phyloP scores from a whole-genome alignment of 106 monocot genomes.

The Narthecium ossifragum region DNA sequence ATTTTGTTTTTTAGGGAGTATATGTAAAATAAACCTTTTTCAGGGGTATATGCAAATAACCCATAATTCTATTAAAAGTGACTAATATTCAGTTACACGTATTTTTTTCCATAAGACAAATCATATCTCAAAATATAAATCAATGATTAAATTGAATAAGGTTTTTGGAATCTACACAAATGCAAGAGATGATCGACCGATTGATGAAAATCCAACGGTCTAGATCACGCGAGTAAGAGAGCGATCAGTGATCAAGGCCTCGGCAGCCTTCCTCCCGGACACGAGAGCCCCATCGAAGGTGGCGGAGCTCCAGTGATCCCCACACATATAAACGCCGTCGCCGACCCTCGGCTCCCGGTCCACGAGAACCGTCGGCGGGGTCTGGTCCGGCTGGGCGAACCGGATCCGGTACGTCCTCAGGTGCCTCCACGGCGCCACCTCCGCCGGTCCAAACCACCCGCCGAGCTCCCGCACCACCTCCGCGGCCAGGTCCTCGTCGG shows the following conservation, averaged over 20 bases:
- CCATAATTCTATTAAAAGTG: too few relatives aligned
- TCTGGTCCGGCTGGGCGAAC: constrained; percentile 92
- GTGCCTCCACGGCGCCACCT: constrained; percentile 58
- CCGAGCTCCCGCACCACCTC: constrained; percentile 58
- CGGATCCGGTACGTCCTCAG: constrained; percentile 77
- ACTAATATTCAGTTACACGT: too few relatives aligned
- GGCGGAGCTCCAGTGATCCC: constrained; percentile 71
- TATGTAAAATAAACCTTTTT: too few relatives aligned
- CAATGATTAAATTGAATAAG: too few relatives aligned
- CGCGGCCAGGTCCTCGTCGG: constrained; percentile 50
- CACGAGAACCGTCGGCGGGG: constrained; percentile 60
- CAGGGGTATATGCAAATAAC: too few relatives aligned
- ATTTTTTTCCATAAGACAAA: too few relatives aligned
- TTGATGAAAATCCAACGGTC: not conserved
- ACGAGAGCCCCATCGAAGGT: constrained; percentile 92
- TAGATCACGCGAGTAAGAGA: not conserved
- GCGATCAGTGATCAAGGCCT: constrained; percentile 45
- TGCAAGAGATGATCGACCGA: too few relatives aligned
- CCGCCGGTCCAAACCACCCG: constrained; percentile 71
- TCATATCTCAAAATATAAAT: too few relatives aligned
- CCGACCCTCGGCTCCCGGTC: constrained; percentile 49
- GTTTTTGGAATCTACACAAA: too few relatives aligned
- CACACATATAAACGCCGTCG: constrained; percentile 72
- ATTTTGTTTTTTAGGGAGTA: too few relatives aligned
- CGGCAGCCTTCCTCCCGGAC: constrained; percentile 71